These are phyloP conservation scores for Brettanomyces custersianus DNA, from an alignment of 805 yeast genomes.

Conservation along the genomic window DNA sequence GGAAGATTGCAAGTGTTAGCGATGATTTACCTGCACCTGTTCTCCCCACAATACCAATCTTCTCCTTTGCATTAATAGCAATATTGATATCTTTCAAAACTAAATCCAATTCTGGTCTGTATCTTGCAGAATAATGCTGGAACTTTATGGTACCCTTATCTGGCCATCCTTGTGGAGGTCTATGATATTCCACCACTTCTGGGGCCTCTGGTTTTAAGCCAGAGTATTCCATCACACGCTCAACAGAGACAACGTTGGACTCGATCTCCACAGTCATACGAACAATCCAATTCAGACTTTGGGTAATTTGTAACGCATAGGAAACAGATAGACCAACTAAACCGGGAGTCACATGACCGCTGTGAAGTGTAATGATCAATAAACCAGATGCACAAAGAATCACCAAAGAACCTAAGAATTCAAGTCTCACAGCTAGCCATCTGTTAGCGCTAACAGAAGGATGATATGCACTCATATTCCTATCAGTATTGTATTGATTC, in stretches of 20 bases:
- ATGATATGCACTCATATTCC: conserved; percentile 85
- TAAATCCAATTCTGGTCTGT: conserved; percentile 72
- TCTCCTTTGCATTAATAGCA: conserved; percentile 63
- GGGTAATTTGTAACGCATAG: conserved; percentile 89
- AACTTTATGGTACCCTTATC: conserved; percentile 56
- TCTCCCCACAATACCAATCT: conserved; percentile 92
- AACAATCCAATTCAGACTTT: conserved; percentile 93
- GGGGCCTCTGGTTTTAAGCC: conserved; percentile 66
- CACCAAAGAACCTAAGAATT: conserved; percentile 81
- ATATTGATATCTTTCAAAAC: conserved; percentile 64
- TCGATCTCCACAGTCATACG: conserved; percentile 98
- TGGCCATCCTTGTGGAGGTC: conserved; percentile 74
- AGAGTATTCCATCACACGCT: conserved; percentile 54
- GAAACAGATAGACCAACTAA: conserved; percentile 89
- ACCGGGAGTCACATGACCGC: conserved; percentile 78
- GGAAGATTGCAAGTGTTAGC: conserved; percentile 71
- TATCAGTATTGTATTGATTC: conserved; percentile 67
- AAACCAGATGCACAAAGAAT: conserved; percentile 82
- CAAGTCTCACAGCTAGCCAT: conserved; percentile 95
- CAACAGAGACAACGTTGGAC: conserved; percentile 84
- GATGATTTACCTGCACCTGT: conserved; percentile 96
- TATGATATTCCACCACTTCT: conserved; percentile 33
- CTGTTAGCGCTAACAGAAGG: conserved; percentile 90
- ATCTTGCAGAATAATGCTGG: conserved; percentile 70
- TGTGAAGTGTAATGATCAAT: conserved; percentile 58